Percentiles rank a stretch among this genome's conserved stretches.
phyloP scores from a whole-genome alignment of 176 grass and related monocot species.

The Oryza meyeriana region DNA sequence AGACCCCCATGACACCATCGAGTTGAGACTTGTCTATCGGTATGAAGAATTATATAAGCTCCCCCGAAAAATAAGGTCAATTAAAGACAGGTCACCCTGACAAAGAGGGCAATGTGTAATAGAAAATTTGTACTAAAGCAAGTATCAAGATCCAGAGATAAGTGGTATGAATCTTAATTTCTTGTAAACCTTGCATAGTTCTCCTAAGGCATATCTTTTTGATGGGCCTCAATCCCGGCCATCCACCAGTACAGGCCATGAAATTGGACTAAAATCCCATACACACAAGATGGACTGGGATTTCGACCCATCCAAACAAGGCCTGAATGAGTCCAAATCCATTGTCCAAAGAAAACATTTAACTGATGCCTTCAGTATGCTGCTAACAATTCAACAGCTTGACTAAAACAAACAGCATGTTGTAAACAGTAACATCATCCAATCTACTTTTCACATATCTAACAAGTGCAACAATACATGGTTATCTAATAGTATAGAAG shows the following conservation, averaged over 20 bases:
- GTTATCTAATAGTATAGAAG: background rate
- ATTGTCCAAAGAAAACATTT: background rate
- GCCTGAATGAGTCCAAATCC: background rate
- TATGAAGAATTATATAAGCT: constrained; percentile 14
- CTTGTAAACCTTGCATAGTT: background rate
- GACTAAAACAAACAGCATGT: background rate
- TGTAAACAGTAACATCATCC: background rate
- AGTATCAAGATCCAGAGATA: background rate
- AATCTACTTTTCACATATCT: constrained; percentile 9
- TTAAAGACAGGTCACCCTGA: background rate
- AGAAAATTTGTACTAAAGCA: background rate
- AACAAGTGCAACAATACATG: background rate
- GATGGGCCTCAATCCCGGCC: background rate
- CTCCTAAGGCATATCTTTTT: background rate
- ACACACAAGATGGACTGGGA: background rate
- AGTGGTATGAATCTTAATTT: background rate
- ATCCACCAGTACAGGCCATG: background rate
- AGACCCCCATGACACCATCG: background rate
- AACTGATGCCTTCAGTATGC: constrained; percentile 1
- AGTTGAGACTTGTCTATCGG: background rate
- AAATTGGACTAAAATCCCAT: background rate
- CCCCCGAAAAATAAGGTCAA: background rate
- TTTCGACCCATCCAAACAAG: background rate
- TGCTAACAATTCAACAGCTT: constrained; percentile 12
- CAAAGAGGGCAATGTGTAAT: background rate